These are phyloP conservation scores for Bruguiera sexangula DNA, from an alignment of 345 rosid genomes.

Conservation along the genomic window DNA sequence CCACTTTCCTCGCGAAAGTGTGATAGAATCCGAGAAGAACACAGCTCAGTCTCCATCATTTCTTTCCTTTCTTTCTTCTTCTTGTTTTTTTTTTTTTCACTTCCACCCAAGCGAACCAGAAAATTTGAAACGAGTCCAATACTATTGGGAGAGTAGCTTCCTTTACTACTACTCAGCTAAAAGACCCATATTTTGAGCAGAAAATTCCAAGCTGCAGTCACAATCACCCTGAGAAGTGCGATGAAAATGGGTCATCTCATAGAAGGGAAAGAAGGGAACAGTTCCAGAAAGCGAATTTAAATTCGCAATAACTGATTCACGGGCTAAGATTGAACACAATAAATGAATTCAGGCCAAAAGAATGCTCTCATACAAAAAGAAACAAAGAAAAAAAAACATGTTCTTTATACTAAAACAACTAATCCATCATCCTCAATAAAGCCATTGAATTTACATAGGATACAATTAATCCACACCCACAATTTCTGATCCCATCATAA, in stretches of 20 bases:
- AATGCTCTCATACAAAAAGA: neutral
- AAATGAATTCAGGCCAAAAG: constrained; percentile 40
- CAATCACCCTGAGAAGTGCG: constrained; percentile 22
- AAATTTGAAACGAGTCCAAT: too few relatives aligned
- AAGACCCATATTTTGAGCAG: neutral
- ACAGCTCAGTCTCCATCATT: constrained; percentile 46
- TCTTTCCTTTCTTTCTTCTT: neutral
- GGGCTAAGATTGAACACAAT: constrained; percentile 41
- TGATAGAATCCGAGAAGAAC: constrained; percentile 43
- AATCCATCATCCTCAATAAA: too few relatives aligned
- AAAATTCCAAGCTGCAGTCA: constrained; percentile 15
- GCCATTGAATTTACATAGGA: too few relatives aligned
- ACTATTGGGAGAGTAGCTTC: neutral
- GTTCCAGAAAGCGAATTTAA: constrained; percentile 19
- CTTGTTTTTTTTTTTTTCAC: too few relatives aligned
- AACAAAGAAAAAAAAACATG: too few relatives aligned
- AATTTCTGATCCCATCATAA: too few relatives aligned
- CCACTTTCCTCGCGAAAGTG: constrained; percentile 58
- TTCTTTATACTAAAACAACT: too few relatives aligned
- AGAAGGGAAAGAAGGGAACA: constrained; percentile 17
- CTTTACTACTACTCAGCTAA: neutral
- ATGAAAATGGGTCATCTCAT: neutral
- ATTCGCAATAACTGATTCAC: constrained; percentile 36
- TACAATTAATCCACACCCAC: too few relatives aligned
- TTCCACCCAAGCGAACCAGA: too few relatives aligned